Evolutionary conservation across 306 rosid genomes (phyloP).

Genomic region (Elaeagnus macrophylla): DNA sequence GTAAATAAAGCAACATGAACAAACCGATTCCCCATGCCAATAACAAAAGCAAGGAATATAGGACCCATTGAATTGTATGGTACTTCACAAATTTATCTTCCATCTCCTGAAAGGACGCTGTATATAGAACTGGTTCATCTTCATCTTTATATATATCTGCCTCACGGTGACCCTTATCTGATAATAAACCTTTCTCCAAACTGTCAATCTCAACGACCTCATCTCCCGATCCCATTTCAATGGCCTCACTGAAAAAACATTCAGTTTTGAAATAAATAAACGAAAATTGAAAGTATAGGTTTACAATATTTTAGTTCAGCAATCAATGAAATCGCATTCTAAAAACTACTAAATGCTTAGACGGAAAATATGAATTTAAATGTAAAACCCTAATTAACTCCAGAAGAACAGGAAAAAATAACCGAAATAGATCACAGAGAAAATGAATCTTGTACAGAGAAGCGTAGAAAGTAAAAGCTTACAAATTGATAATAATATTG

Average conservation of each 20-base stretch:
- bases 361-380: no score
- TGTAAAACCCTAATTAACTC: no score
- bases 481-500: no score
- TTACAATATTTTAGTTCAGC: no score
- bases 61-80: constrained; percentile 65
- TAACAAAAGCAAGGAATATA: constrained; percentile 57
- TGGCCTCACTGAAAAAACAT: neutral
- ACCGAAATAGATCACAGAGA: no score
- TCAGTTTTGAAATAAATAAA: neutral
- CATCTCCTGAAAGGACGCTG: constrained; percentile 70
- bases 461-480: no score
- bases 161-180: constrained; percentile 17
- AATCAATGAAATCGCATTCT: no score
- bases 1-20: constrained; percentile 71
- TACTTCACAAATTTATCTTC: constrained; percentile 58
- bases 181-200: constrained; percentile 49
- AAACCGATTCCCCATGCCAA: constrained; percentile 87
- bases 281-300: no score
- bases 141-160: constrained; percentile 24
- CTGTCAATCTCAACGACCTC: constrained; percentile 56
- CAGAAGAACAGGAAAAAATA: no score
- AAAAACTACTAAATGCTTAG: no score
- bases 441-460: no score
- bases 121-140: constrained; percentile 42
- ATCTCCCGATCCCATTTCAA: constrained; percentile 34